These are phyloP conservation scores for Globisporangium yorkense DNA, from an alignment of 352 stramenopile species.

Conservation along the genomic window DNA sequence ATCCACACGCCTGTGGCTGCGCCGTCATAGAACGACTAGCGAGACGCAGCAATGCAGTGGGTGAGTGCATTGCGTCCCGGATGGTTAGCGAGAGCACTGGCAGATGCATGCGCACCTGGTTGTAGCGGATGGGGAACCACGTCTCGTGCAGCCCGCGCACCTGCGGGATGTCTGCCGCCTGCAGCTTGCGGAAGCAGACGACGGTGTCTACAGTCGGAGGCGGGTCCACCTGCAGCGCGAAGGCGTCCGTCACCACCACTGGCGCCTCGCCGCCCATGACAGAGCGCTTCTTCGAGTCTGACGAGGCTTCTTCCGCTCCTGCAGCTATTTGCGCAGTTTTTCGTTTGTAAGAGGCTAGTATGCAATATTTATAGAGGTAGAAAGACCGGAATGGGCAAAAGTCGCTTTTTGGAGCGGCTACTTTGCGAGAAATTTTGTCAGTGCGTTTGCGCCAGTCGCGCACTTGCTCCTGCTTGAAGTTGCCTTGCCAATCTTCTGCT, in stretches of 20 bases:
- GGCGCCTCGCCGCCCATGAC: constrained; percentile 7
- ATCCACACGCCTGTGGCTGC: constrained; percentile 82
- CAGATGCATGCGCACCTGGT: constrained; percentile 35
- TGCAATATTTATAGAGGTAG: neutral
- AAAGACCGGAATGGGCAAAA: neutral
- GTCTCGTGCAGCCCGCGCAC: constrained; percentile 93
- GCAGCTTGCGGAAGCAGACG: constrained; percentile 67
- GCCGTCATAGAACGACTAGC: constrained; percentile 92
- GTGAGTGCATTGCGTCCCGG: too few relatives aligned
- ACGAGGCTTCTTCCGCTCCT: neutral
- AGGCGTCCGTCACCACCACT: neutral
- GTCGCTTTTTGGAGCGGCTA: neutral
- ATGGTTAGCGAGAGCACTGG: too few relatives aligned
- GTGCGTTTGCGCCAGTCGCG: constrained; percentile 22
- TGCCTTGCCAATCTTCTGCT: neutral
- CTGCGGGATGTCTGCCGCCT: constrained; percentile 75
- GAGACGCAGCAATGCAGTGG: neutral
- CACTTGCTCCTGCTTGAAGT: neutral
- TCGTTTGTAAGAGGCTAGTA: neutral
- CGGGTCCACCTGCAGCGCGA: constrained; percentile 13
- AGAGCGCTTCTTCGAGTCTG: neutral
- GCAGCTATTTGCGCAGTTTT: neutral
- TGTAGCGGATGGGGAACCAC: constrained; percentile 97
- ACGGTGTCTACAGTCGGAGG: constrained; percentile 21
- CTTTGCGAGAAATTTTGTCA: constrained; percentile 64